Evolutionary conservation across 192 early-diverging fungal genomes (phyloP).

Genomic region (Coemansia sp.): DNA sequence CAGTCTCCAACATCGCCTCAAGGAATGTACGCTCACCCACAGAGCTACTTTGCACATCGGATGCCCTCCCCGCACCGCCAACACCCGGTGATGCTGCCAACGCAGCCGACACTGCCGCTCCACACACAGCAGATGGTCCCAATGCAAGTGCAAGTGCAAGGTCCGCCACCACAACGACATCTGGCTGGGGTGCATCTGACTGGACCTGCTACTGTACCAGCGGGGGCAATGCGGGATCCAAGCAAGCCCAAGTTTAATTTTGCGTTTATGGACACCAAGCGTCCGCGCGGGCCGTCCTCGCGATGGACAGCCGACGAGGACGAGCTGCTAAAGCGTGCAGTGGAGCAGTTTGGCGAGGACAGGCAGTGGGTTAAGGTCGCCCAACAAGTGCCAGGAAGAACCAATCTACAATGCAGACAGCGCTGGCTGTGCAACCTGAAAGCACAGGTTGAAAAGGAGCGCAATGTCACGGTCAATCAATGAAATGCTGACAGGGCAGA

Average conservation of each 20-base stretch:
- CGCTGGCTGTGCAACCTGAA: conserved; percentile 56
- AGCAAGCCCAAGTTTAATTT: conserved; percentile 55
- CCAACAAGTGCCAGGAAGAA: conserved; percentile 47
- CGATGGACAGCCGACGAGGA: conserved; percentile 48
- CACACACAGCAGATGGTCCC: conserved; percentile 12
- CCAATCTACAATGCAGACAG: conserved; percentile 52
- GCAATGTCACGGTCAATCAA: conserved; percentile 15
- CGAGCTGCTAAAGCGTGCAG: conserved; percentile 37
- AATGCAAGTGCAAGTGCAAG: background rate
- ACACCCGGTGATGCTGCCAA: background rate
- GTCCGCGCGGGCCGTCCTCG: conserved; percentile 44
- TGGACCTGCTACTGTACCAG: conserved; percentile 1
- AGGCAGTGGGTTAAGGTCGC: conserved; percentile 55
- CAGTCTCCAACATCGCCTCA: conserved; percentile 19
- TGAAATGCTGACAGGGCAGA: background rate
- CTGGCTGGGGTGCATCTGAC: conserved; percentile 8
- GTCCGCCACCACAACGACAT: conserved; percentile 11
- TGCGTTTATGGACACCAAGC: conserved; percentile 49
- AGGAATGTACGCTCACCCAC: conserved; percentile 26
- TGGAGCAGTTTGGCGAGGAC: conserved; percentile 50
- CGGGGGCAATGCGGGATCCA: conserved; percentile 16
- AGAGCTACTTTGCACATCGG: conserved; percentile 27
- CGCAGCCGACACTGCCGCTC: conserved; percentile 7
- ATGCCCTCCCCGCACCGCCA: conserved; percentile 6
- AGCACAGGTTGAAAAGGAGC: conserved; percentile 49